These are phyloP conservation scores for Saccharomycopsis malanga DNA, from an alignment of 805 yeast genomes.

Conservation along the genomic window DNA sequence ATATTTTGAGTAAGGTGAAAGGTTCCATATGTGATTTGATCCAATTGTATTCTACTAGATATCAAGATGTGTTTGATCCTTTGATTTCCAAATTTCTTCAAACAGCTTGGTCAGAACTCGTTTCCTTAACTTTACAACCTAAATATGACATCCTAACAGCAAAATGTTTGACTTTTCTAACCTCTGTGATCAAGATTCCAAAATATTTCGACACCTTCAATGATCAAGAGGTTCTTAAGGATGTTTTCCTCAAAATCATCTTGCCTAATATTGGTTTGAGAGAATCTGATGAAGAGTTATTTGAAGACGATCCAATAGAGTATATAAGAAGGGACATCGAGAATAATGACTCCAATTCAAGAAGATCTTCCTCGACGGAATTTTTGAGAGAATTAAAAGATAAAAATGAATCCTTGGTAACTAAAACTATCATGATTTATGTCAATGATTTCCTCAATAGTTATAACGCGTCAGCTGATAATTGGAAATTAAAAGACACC, in stretches of 20 bases:
- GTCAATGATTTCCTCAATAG: slow-evolving; percentile 58
- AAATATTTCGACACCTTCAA: slow-evolving; percentile 61
- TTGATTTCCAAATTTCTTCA: slow-evolving; percentile 72
- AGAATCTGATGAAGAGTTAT: slow-evolving; percentile 82
- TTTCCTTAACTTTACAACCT: slow-evolving; percentile 56
- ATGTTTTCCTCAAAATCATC: slow-evolving; percentile 74
- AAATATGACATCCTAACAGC: slow-evolving; percentile 83
- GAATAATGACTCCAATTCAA: slow-evolving; percentile 88
- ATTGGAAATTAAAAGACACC: slow-evolving; percentile 85
- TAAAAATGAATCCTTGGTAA: slow-evolving; percentile 65
- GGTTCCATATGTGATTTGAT: slow-evolving; percentile 80
- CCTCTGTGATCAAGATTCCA: slow-evolving; percentile 69
- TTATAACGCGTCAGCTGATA: slow-evolving; percentile 37
- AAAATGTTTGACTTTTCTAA: slow-evolving; percentile 70
- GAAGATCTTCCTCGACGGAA: slow-evolving; percentile 90
- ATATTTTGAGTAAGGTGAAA: slow-evolving; percentile 63
- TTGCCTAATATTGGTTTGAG: slow-evolving; percentile 84
- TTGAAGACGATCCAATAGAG: slow-evolving; percentile 96
- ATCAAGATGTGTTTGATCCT: slow-evolving; percentile 85
- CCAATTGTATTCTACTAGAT: slow-evolving; percentile 80
- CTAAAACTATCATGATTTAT: slow-evolving; percentile 66
- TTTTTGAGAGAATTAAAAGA: slow-evolving; percentile 81
- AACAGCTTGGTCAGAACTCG: slow-evolving; percentile 72
- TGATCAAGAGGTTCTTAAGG: slow-evolving; percentile 56
- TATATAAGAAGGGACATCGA: slow-evolving; percentile 89